phyloP scores from a whole-genome alignment of 2,329 filamentous ascomycete species.

The Helicocarpus griseus region DNA sequence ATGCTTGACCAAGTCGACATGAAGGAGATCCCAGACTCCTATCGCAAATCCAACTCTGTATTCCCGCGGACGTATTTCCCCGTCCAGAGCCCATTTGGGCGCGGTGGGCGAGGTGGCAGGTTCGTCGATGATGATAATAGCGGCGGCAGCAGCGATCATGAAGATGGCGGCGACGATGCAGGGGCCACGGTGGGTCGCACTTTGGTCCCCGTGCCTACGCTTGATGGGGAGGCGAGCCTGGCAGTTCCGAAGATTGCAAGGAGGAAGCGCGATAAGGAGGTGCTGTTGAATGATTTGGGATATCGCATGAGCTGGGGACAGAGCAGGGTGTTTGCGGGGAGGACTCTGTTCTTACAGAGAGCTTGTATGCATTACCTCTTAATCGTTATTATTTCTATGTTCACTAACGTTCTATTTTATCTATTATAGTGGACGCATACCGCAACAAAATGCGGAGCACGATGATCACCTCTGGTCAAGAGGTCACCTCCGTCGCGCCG shows the following conservation, averaged over 20 bases:
- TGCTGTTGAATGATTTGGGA: constrained; percentile 84
- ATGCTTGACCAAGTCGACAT: constrained; percentile 90
- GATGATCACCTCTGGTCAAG: constrained; percentile 69
- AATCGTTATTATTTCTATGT: too few relatives aligned
- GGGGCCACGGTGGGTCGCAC: constrained; percentile 29
- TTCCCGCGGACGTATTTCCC: constrained; percentile 89
- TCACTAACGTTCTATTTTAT: constrained; percentile 8
- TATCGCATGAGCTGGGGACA: constrained; percentile 97
- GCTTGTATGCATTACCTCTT: too few relatives aligned
- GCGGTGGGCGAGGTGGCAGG: constrained; percentile 56
- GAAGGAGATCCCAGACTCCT: constrained; percentile 91
- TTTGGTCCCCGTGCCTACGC: constrained; percentile 50
- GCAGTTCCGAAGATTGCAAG: constrained; percentile 65
- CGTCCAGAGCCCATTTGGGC: constrained; percentile 69
- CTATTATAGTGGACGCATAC: constrained; percentile 70
- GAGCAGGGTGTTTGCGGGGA: constrained; percentile 78
- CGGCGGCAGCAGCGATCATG: constrained; percentile 54
- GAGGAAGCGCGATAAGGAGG: constrained; percentile 64
- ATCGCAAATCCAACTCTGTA: constrained; percentile 80
- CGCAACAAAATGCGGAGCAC: constrained; percentile 80
- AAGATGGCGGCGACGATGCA: constrained; percentile 18
- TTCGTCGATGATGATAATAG: constrained; percentile 65
- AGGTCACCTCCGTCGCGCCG: constrained; percentile 61
- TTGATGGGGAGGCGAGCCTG: constrained; percentile 66
- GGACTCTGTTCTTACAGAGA: constrained; percentile 80